phyloP scores from a whole-genome alignment of 192 early-diverging fungal species.

The Umbelopsis ramanniana region DNA sequence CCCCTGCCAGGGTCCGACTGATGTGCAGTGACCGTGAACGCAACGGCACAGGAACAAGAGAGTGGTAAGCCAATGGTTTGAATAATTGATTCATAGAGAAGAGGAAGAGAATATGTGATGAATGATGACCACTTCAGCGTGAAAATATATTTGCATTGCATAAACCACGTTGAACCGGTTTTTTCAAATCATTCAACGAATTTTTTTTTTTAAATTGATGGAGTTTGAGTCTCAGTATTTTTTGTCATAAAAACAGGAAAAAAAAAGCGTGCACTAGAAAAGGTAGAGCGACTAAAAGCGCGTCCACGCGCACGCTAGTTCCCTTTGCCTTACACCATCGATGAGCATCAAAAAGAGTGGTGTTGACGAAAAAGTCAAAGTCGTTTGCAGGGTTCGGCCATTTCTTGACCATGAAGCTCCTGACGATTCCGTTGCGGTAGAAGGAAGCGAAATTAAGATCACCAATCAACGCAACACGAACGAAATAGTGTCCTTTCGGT shows the following conservation, averaged over 20 bases:
- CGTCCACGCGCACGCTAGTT: neutral
- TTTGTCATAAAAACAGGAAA: too few relatives aligned
- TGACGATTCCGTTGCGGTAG: conserved; percentile 49
- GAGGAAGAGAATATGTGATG: neutral
- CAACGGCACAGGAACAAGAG: neutral
- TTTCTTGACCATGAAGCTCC: conserved; percentile 56
- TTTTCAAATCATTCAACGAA: too few relatives aligned
- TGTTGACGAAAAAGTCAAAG: conserved; percentile 53
- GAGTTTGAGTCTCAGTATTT: too few relatives aligned
- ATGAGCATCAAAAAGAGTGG: conserved; percentile 16
- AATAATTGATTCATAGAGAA: neutral
- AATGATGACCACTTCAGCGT: neutral
- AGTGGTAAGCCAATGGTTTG: neutral
- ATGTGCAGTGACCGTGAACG: neutral
- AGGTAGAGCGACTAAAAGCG: neutral
- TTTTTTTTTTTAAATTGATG: too few relatives aligned
- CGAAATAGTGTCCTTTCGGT: conserved; percentile 51
- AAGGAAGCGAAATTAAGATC: conserved; percentile 48
- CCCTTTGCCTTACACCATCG: neutral
- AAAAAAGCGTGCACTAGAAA: neutral
- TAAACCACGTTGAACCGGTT: neutral
- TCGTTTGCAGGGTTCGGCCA: conserved; percentile 65
- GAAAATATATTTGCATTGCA: neutral
- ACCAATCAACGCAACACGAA: conserved; percentile 57
- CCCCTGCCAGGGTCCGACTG: conserved; percentile 1